These are phyloP conservation scores for Exophiala sp. DNA, from an alignment of 2,329 filamentous ascomycete species.

Conservation along the genomic window DNA sequence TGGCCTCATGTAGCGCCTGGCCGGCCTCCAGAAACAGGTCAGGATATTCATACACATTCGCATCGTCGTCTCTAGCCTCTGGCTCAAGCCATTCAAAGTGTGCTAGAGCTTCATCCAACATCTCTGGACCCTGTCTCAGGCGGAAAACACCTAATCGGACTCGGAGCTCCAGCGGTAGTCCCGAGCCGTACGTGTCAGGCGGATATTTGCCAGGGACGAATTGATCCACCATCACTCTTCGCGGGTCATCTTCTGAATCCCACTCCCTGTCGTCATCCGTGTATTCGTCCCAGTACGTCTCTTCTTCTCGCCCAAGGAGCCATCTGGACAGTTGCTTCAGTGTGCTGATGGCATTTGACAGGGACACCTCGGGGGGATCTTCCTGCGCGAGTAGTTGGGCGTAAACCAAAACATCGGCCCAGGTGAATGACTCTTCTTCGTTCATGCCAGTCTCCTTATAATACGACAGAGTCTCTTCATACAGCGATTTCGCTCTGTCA, in stretches of 20 bases:
- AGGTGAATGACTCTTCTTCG: conserved; percentile 49
- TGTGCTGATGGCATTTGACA: conserved; percentile 56
- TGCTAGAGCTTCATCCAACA: conserved; percentile 64
- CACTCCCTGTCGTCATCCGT: conserved; percentile 77
- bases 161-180: conserved; percentile 73
- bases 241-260: conserved; percentile 64
- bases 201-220: conserved; percentile 55
- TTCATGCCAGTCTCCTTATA: conserved; percentile 40
- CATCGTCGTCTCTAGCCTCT: conserved; percentile 47
- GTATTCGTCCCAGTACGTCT: conserved; percentile 69
- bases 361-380: conserved; percentile 39
- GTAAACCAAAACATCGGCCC: conserved; percentile 82
- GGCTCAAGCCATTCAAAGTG: conserved; percentile 68
- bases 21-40: conserved; percentile 73
- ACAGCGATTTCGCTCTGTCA: conserved; percentile 45
- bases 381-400: conserved; percentile 68
- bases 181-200: conserved; percentile 59
- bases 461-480: conserved; percentile 49
- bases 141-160: conserved; percentile 78
- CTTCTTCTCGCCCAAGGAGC: conserved; percentile 68
- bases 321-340: conserved; percentile 71
- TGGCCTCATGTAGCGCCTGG: conserved; percentile 50
- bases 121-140: conserved; percentile 59
- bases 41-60: conserved; percentile 58
- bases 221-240: conserved; percentile 57